phyloP scores from a whole-genome alignment of 2,329 filamentous ascomycete species.

The Exophiala sideris region DNA sequence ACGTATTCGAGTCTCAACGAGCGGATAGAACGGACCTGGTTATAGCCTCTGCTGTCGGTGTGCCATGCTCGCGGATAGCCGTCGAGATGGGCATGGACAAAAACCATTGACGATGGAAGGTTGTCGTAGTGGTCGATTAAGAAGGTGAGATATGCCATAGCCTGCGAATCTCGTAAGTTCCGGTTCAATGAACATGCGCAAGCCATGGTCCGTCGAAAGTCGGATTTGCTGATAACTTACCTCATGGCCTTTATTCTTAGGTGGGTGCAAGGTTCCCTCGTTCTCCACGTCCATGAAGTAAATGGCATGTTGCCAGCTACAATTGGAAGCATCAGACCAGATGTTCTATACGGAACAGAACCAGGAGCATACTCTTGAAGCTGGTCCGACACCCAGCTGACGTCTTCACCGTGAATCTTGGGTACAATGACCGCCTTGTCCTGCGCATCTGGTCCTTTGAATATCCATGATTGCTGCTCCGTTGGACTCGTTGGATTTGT shows the following conservation, averaged over 20 bases:
- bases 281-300: conserved; percentile 30
- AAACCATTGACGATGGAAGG: conserved; percentile 44
- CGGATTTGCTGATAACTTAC: too few species aligned
- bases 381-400: conserved; percentile 42
- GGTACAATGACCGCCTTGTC: conserved; percentile 47
- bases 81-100: conserved; percentile 42
- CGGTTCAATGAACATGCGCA: too few species aligned
- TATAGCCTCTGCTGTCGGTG: conserved; percentile 54
- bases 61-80: conserved; percentile 45
- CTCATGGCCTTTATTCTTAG: conserved; percentile 44
- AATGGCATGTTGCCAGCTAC: conserved; percentile 47
- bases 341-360: background rate
- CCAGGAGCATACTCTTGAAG: conserved; percentile 42
- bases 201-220: too few species aligned
- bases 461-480: background rate
- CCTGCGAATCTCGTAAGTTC: conserved; percentile 30
- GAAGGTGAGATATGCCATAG: conserved; percentile 48
- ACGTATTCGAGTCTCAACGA: conserved; percentile 51
- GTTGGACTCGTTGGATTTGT: background rate
- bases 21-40: conserved; percentile 52
- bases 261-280: conserved; percentile 16
- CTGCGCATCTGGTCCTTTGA: conserved; percentile 7
- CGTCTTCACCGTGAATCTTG: conserved; percentile 41
- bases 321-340: background rate
- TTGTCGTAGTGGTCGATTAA: conserved; percentile 45